Base-by-base conservation (phyloP, 768 basidiomycete species). In the Kondoa subrosea region DNA sequence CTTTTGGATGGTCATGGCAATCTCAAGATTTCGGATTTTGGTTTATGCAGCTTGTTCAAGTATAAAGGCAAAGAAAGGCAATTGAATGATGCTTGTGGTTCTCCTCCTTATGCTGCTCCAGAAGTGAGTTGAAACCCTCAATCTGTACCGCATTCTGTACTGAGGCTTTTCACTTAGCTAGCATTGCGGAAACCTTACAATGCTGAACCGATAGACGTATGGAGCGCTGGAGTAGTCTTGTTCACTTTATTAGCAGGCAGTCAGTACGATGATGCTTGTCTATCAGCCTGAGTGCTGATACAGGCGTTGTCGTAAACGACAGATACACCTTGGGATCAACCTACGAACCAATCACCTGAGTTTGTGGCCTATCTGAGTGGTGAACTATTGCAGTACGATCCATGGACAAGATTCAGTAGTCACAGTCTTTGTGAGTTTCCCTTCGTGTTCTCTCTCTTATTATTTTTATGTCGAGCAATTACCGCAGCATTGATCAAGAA, bases 251-350 rank as follows among this genome's bases (percentile, higher is more conserved):
- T 97, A 0, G 85, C 82, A 4, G 95, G 95, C 60, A 97, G 93
- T 93, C 56, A 69, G 76, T 76, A 17, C 27, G 57, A 0, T 16
- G 33, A 29, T 64, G n/a, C 50, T 8, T 32, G n/a, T 31, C 14
- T 1, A 8, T 57, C 15, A 27, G 30, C 64, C 58, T 58, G 30
- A 29, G 34, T 31, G 26, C 8, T 56, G 57, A 61, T n/a, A 50
- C 40, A 27, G 8, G 21, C 4, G 15, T 58, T 26, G 16, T 59
- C 58, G n/a, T n/a, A n/a, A n/a, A n/a, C 2, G 29, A n/a, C 66
- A 96, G 92, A 95, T 74, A 96, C 95, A 0, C 95, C 95, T 1
- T 97, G 95, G 95, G 95, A 96, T 74, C 87, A 92, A 74, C 90
- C 95, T 1, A 89, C 91, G 0, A 72, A 76, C 1, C 70, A 80